Evolutionary conservation across 1,139 yeast species (phyloP), one percentile per base, ranked within the genome.

Genomic region (Scheffersomyces segobiensis): DNA sequence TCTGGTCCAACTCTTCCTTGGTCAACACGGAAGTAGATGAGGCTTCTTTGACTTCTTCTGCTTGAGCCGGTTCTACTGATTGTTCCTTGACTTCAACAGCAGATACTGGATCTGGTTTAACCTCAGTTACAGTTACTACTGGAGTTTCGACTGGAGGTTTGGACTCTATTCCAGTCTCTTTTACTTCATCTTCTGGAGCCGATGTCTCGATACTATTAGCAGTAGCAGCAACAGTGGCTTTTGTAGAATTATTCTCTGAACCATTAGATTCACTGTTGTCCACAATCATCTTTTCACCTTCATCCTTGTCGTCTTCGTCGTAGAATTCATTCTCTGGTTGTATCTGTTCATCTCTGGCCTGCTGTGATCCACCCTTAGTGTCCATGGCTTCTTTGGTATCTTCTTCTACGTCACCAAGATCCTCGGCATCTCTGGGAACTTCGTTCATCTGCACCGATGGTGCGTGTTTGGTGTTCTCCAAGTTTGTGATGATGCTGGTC

Each of bases 391-490:
- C 87, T 20, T 78, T 77, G 0, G 87, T 75, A 69, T 91, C 96
- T 71, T 89, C 96, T 50, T 91, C 93, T 51, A 84, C 89, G 68
- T 93, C 98, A 21, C 93, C 96, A 62, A 82, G 77, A 66, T 91
- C 96, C 67, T 91, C 97, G 17, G 87, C 83, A 73, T 95, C 98
- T 56, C 87, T 82, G 6, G 98, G 99, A 49, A 92, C 97, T 57
- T 88, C 85, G 67, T 91, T 89, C 87, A 93, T 87, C 75, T 95
- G 98, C 46, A 95, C 98, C 59, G 96, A 89, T 19, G 99, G 99
- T 0, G 98, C 97, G 75, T 89, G 93, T 73, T 91, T 89, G 21
- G 98, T 92, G 68, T 91, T 85, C 66, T 92, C 96, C 68, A 95
- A 80, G 74, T 91, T 93, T 59, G 86, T 79, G 57, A 89, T 82